Conservation (phyloP, 148 eudicot genomes). For the Arbutus unedo region DNA sequence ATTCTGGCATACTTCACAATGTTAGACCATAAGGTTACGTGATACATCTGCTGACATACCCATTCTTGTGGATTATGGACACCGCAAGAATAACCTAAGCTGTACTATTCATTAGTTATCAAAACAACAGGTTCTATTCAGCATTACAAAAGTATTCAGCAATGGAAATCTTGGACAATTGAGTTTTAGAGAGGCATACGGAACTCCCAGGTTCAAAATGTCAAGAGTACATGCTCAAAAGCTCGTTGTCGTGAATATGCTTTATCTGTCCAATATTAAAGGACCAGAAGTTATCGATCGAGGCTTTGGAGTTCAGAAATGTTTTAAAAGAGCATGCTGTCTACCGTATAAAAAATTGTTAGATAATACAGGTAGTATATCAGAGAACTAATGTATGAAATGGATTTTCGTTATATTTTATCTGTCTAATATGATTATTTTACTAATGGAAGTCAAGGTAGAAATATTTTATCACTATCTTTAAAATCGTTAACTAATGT, state of each 20-base stretch:
- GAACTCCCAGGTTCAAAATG: background rate
- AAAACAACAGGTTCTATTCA: background rate
- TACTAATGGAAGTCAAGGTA: background rate
- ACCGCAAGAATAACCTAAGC: background rate
- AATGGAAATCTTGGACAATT: background rate
- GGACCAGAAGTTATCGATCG: background rate
- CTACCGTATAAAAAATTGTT: background rate
- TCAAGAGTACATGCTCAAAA: background rate
- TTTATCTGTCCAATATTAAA: background rate
- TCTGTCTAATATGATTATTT: background rate
- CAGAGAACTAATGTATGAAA: too few species aligned
- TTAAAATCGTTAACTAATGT: background rate
- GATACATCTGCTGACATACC: background rate
- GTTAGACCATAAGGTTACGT: background rate
- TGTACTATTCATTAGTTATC: background rate
- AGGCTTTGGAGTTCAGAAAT: background rate
- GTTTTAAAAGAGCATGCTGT: background rate
- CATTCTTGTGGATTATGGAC: background rate
- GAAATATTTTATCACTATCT: background rate
- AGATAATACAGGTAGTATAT: too few species aligned
- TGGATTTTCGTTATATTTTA: background rate
- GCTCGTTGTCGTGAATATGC: background rate
- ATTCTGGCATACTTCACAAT: background rate
- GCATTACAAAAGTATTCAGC: background rate
- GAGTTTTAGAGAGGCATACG: background rate